phyloP scores from a whole-genome alignment of 148 eudicot species.

The Amaranthus hypochondriacus region DNA sequence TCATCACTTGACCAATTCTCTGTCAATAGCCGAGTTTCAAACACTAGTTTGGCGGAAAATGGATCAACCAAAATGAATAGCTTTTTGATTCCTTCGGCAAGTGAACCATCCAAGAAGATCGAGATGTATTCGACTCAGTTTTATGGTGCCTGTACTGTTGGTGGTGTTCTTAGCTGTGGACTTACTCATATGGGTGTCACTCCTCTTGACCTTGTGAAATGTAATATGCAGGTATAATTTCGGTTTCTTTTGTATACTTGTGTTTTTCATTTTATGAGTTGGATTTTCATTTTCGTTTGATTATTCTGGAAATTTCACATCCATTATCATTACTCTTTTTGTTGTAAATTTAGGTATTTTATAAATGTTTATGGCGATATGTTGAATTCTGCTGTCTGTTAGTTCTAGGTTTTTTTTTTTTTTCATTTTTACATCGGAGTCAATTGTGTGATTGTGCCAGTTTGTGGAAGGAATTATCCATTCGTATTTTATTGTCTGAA shows the following conservation, averaged over 20 bases:
- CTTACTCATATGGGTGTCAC: conserved; percentile 73
- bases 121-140: conserved; percentile 64
- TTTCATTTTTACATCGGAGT: not conserved
- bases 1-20: conserved; percentile 10
- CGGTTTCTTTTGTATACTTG: not conserved
- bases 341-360: not conserved
- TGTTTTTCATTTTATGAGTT: not conserved
- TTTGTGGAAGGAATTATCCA: too few species aligned
- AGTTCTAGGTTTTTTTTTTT: not conserved
- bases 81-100: conserved; percentile 50
- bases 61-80: not conserved
- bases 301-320: conserved; percentile 22
- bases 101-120: conserved; percentile 44
- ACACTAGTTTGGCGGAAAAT: conserved; percentile 24
- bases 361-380: not conserved
- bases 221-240: conserved; percentile 66
- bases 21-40: conserved; percentile 9
- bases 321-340: not conserved
- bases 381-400: not conserved
- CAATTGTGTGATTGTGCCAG: not conserved
- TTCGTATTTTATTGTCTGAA: too few species aligned
- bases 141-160: conserved; percentile 53
- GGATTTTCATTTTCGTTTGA: conserved; percentile 9
- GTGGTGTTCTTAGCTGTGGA: conserved; percentile 60
- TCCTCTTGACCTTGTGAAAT: conserved; percentile 76